These are phyloP conservation scores for Candida gigantensis DNA, from an alignment of 1,139 yeast species.

Conservation along the genomic window DNA sequence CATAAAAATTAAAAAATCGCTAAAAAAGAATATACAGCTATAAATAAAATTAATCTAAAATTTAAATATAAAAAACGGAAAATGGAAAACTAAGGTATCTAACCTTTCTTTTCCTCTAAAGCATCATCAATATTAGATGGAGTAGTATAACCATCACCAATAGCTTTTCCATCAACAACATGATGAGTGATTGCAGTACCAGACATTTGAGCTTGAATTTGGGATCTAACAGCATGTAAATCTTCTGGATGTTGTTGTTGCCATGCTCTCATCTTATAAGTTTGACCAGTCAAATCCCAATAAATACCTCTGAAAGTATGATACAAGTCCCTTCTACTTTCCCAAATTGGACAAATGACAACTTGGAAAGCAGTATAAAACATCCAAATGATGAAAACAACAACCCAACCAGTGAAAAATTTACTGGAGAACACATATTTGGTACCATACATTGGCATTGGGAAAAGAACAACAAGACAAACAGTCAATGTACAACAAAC, in stretches of 20 bases:
- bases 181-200: slow-evolving; percentile 20
- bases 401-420: slow-evolving; percentile 84
- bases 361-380: slow-evolving; percentile 59
- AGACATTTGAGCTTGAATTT: slow-evolving; percentile 45
- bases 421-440: slow-evolving; percentile 66
- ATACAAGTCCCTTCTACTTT: slow-evolving; percentile 65
- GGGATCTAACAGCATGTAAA: slow-evolving; percentile 65
- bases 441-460: slow-evolving; percentile 86
- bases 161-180: slow-evolving; percentile 32
- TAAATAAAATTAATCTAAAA: slow-evolving; percentile 1
- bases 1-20: not conserved
- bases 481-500: slow-evolving; percentile 60
- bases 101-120: slow-evolving; percentile 23
- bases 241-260: slow-evolving; percentile 68
- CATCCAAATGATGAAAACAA: slow-evolving; percentile 73
- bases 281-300: slow-evolving; percentile 82
- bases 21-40: not conserved
- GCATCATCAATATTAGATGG: slow-evolving; percentile 29
- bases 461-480: slow-evolving; percentile 70
- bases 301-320: slow-evolving; percentile 72
- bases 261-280: slow-evolving; percentile 71
- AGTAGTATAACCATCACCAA: slow-evolving; percentile 23
- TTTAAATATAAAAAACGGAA: not conserved
- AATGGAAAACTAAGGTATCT: not conserved
- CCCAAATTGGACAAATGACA: slow-evolving; percentile 61